Percentiles rank a stretch among this genome's conserved stretches.
These are phyloP conservation scores for Hirschioporus abietinus DNA, from an alignment of 768 basidiomycete genomes.

Conservation along the genomic window DNA sequence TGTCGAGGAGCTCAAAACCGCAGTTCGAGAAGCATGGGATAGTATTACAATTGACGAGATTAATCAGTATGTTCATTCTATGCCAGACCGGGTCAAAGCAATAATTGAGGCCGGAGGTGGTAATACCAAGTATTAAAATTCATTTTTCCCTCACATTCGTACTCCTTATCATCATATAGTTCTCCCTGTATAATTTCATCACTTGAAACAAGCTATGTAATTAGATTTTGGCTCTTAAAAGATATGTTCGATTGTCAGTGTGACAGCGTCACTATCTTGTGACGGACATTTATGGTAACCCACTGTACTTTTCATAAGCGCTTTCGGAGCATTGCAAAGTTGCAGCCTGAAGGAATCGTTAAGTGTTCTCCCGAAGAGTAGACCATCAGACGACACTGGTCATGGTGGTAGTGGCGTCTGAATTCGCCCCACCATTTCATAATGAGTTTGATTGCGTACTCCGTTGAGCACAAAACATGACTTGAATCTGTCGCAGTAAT, in stretches of 20 bases:
- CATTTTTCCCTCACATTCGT: too few species aligned
- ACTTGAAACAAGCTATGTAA: too few species aligned
- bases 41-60: conserved; percentile 9
- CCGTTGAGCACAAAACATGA: too few species aligned
- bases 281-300: too few species aligned
- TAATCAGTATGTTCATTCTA: conserved; percentile 1
- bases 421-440: background rate
- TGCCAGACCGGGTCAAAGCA: conserved; percentile 7
- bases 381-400: background rate
- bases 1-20: conserved; percentile 3
- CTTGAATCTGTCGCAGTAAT: too few species aligned
- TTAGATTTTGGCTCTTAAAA: too few species aligned
- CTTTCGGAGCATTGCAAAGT: background rate
- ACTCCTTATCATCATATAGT: too few species aligned
- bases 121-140: conserved; percentile 9
- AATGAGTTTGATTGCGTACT: too few species aligned
- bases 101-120: conserved; percentile 9
- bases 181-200: too few species aligned
- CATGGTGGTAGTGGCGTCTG: background rate
- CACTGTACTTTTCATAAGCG: background rate
- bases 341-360: background rate
- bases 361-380: background rate
- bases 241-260: too few species aligned
- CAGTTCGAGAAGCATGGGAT: too few species aligned
- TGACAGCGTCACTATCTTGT: too few species aligned